Conservation (phyloP, 179 eudicot species). For the Amaranthus tricolor region DNA sequence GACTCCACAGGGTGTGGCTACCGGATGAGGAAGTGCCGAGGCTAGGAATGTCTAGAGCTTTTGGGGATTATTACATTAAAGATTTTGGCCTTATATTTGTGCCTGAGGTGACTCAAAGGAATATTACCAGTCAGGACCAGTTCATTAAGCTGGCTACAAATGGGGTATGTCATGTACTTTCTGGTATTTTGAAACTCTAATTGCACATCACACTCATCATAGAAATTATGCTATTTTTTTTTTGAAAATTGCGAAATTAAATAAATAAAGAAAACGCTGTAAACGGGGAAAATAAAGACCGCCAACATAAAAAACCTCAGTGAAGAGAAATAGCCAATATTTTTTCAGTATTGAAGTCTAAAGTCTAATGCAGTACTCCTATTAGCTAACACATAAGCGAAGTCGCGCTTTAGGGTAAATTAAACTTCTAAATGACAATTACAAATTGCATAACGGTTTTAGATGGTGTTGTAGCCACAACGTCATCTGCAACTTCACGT, state of each 20-base stretch:
- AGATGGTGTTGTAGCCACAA: background rate
- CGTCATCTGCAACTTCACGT: background rate
- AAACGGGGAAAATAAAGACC: too few relatives aligned
- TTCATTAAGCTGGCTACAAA: constrained; percentile 82
- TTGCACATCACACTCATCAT: constrained; percentile 5
- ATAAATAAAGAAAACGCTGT: too few relatives aligned
- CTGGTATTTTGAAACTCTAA: background rate
- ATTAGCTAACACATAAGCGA: constrained; percentile 2
- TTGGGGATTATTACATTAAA: constrained; percentile 86
- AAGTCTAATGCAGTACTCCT: too few relatives aligned
- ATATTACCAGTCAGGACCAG: constrained; percentile 63
- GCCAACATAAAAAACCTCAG: too few relatives aligned
- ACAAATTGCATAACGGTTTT: background rate
- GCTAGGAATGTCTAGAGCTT: constrained; percentile 93
- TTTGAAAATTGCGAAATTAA: background rate
- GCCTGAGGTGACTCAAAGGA: constrained; percentile 83
- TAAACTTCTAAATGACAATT: background rate
- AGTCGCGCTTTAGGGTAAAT: background rate
- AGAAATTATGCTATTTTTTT: background rate
- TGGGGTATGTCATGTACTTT: constrained; percentile 60
- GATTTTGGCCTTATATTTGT: constrained; percentile 85
- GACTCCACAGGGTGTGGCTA: constrained; percentile 83
- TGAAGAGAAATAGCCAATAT: too few relatives aligned
- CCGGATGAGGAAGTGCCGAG: constrained; percentile 78
- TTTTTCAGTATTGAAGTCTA: too few relatives aligned